Evolutionary conservation across 495 filamentous ascomycete genomes (phyloP).

Genomic region (Penicillium verhagenii): DNA sequence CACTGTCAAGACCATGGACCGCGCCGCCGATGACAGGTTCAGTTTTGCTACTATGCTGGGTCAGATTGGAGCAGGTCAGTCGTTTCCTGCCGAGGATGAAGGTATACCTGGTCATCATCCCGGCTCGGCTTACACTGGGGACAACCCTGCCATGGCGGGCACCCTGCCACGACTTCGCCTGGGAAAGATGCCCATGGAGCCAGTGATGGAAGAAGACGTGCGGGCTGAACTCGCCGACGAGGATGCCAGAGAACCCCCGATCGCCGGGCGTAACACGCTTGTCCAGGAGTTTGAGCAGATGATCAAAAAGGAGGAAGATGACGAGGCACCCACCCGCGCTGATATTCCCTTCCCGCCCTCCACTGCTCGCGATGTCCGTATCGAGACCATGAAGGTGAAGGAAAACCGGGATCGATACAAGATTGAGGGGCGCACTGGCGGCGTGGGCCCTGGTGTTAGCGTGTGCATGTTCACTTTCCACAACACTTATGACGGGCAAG

Average conservation of each 20-base stretch:
- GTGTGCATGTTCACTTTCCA: constrained; percentile 97
- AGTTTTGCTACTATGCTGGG: constrained; percentile 80
- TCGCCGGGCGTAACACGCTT: constrained; percentile 60
- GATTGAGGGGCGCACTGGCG: constrained; percentile 76
- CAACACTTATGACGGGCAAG: constrained; percentile 86
- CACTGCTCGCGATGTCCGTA: constrained; percentile 79
- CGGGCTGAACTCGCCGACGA: constrained; percentile 78
- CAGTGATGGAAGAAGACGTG: constrained; percentile 74
- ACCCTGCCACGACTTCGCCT: constrained; percentile 63
- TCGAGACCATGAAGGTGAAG: constrained; percentile 92
- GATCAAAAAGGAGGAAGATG: constrained; percentile 88
- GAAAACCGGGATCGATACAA: constrained; percentile 88
- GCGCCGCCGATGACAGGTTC: constrained; percentile 71
- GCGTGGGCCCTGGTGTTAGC: constrained; percentile 75
- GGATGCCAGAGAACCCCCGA: constrained; percentile 68
- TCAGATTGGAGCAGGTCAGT: constrained; percentile 60
- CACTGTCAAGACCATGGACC: constrained; percentile 68
- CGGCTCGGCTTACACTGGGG: constrained; percentile 74
- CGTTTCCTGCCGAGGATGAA: constrained; percentile 76
- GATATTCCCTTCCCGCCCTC: constrained; percentile 85
- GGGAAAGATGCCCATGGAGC: constrained; percentile 77
- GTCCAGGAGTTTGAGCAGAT: constrained; percentile 76
- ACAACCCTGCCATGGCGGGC: constrained; percentile 55
- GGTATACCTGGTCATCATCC: constrained; percentile 91
- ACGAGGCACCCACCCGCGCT: constrained; percentile 73